Evolutionary conservation across 805 yeast genomes (phyloP), one percentile per base, ranked within the genome.

Genomic region (Yarrowia alimentaria): DNA sequence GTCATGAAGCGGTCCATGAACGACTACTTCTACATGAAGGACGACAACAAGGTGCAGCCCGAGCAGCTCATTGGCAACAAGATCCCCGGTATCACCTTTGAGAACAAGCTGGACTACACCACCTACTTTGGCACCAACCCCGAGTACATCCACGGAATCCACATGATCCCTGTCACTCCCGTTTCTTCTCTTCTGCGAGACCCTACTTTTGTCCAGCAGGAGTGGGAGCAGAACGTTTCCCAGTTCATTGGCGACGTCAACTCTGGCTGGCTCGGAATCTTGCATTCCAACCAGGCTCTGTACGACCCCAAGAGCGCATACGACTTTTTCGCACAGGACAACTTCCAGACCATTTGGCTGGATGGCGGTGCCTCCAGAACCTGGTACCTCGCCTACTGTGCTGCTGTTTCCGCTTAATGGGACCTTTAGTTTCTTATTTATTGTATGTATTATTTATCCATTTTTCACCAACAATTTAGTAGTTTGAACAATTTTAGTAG

Each of bases 291-390:
- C 63, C 72, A 75, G 51, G 96, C 95, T 0, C 68, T 90, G 14
- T 77, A 67, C 59, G 85, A 89, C 61, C 90, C 96, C 1, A 58
- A 63, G 26, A 52, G 74, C 1, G 73, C 94, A 0, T 87, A 80
- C 61, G 57, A 67, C 2, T 88, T 78, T 66, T 87, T 86, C 63
- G 62, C 81, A 1, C 62, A 76, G 25, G 58, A 69, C 5, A 69
- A 68, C 51, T 89, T 86, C 74, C 62, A 70, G 35, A 68, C 69
- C n/a, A 59, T 64, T 3, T 75, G 74, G 56, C 76, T 90, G 40
- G 97, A 90, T 60, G 78, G 78, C 53, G 97, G 97, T 2, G 91
- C 88, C 74, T 81, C 91, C 20, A 69, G 81, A 55, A 83, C 96
- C 0, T 89, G 96, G 95, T 81, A 90, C 10, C 70, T 89, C 56